Base-by-base conservation (phyloP, 495 filamentous ascomycete species). In the Podospora comata region DNA sequence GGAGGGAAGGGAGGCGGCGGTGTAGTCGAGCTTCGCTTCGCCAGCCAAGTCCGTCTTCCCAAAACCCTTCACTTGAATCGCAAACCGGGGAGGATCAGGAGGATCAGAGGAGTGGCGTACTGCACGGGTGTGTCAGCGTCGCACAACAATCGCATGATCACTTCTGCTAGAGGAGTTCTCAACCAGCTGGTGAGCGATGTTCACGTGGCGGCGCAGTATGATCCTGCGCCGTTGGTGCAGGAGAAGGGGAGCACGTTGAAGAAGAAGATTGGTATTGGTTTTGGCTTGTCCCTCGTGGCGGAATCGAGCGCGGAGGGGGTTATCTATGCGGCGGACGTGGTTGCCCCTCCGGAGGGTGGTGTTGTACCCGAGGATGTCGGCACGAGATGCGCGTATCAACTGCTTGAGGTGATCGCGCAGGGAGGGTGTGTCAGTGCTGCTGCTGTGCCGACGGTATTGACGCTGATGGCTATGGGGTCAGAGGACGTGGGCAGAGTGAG, bases 131-230 rank as follows among this genome's bases (percentile, higher is more conserved):
- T 97, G 1, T 89, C 90, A 9, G 94, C 89, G 0, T 92, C 90
- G 59, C 97, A 97, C 71, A 99, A 98, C 77, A 91, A 91, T 62
- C 85, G 95, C 63, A 95, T 96, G 92, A 99, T 98, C 78, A 92
- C 95, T 72, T 85, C 88, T 26, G 92, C 93, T 58, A 84, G 95
- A 73, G 93, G 92, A 18, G 85, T 98, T 55, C 83, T 99, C 55
- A 98, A 98, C 78, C 84, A 89, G 20, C 83, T 98, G 64, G 85
- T 90, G 18, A 86, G 88, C 2, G 96, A 99, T 76, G 92, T 96
- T 26, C 96, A 97, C 73, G 88, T 89, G 56, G 85, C 85, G 0
- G 80, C 82, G 65, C 85, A 88, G 72, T 89, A 89, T 68, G 87
- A 88, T 70, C 85, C 86, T 63, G 94, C 94, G 32, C 91, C 93